A percentile compares a stretch with the other conserved stretches of the same genome.
Conservation (phyloP, 202 grass and related monocot genomes). For the Thinopyrum obtusiflorum region DNA sequence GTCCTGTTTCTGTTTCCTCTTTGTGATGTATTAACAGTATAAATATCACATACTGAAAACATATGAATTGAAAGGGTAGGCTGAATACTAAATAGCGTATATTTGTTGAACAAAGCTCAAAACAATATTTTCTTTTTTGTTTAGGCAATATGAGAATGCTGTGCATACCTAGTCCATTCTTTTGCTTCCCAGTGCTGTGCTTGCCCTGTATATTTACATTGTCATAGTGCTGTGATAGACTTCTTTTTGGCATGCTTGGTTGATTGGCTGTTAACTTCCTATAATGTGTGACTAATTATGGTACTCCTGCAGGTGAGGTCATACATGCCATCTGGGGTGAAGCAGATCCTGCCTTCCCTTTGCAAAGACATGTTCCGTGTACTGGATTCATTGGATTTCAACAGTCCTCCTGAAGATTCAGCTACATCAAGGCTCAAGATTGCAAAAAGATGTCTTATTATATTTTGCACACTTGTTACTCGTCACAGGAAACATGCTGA, state of each 20-base stretch:
- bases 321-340: constrained; percentile 77
- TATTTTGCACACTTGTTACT: constrained; percentile 77
- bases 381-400: constrained; percentile 70
- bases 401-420: constrained; percentile 41
- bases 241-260: neutral
- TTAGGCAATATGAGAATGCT: neutral
- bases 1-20: constrained; percentile 21
- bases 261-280: constrained; percentile 19
- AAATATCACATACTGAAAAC: neutral
- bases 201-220: constrained; percentile 18
- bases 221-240: neutral
- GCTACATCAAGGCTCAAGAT: constrained; percentile 50
- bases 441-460: constrained; percentile 87
- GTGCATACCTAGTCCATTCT: neutral
- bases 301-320: constrained; percentile 62
- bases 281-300: constrained; percentile 24
- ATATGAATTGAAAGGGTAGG: neutral
- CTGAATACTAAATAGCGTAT: neutral
- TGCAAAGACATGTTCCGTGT: constrained; percentile 70
- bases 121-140: constrained; percentile 11
- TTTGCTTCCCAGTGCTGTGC: neutral
- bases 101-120: neutral
- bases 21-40: constrained; percentile 7
- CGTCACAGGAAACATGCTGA: constrained; percentile 83
- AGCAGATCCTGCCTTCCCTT: constrained; percentile 65